Conservation (phyloP, 1,284 basidiomycete species). For the Boletus mariae region DNA sequence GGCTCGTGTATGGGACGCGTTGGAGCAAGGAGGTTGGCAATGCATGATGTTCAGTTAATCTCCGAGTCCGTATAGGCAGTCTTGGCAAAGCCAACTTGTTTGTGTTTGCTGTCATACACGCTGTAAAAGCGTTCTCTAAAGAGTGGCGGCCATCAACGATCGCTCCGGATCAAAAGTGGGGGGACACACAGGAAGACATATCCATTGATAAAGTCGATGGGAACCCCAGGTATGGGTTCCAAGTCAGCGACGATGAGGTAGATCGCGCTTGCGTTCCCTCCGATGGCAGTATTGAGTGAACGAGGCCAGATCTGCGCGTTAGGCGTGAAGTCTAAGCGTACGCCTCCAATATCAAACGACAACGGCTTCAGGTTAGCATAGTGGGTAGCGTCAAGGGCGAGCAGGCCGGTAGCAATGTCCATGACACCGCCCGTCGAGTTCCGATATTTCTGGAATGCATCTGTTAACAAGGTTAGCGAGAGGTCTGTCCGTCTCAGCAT, state of each 20-base stretch:
- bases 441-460: slow-evolving; percentile 51
- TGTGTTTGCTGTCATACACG: neutral
- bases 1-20: too few species aligned
- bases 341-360: slow-evolving; percentile 29
- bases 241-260: slow-evolving; percentile 39
- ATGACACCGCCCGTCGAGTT: slow-evolving; percentile 47
- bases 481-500: neutral
- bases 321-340: slow-evolving; percentile 39
- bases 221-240: slow-evolving; percentile 29
- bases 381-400: slow-evolving; percentile 35
- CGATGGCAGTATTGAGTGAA: slow-evolving; percentile 39
- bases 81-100: neutral
- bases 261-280: slow-evolving; percentile 37
- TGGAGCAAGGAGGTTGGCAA: too few species aligned
- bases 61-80: neutral
- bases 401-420: slow-evolving; percentile 43
- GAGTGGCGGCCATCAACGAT: neutral
- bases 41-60: neutral
- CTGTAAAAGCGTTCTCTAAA: slow-evolving; percentile 1
- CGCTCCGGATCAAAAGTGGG: neutral
- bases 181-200: slow-evolving; percentile 19
- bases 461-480: slow-evolving; percentile 17
- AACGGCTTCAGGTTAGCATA: slow-evolving; percentile 20
- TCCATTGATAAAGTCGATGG: slow-evolving; percentile 15
- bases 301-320: slow-evolving; percentile 57